These are phyloP conservation scores for Hymenoscyphus albidus DNA, from an alignment of 2,329 filamentous ascomycete species.

Conservation along the genomic window DNA sequence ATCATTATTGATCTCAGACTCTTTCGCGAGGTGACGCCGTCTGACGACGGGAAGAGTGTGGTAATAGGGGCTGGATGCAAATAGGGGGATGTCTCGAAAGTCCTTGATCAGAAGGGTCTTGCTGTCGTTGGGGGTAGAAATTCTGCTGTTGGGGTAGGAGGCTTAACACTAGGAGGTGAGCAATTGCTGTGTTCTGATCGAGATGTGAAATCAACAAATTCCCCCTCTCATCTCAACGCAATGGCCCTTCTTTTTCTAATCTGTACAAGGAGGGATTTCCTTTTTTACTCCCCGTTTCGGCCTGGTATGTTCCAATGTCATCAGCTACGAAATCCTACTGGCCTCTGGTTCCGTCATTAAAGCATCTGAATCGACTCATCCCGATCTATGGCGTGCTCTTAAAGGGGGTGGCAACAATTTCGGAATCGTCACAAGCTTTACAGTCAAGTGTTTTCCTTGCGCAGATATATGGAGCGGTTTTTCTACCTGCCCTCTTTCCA, in stretches of 20 bases:
- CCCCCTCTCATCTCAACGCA: too few species aligned
- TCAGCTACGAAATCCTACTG: slow-evolving; percentile 43
- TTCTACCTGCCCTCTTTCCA: slow-evolving; percentile 6
- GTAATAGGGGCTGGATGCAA: slow-evolving; percentile 8
- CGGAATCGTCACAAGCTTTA: slow-evolving; percentile 18
- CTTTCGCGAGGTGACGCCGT: slow-evolving; percentile 11
- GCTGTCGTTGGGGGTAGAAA: slow-evolving; percentile 11
- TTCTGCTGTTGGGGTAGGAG: slow-evolving; percentile 12
- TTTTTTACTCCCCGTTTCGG: slow-evolving; percentile 18
- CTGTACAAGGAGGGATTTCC: slow-evolving; percentile 11
- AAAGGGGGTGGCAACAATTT: slow-evolving; percentile 17
- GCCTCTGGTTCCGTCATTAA: slow-evolving; percentile 13
- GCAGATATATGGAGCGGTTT: slow-evolving; percentile 10
- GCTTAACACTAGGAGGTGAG: slow-evolving; percentile 9
- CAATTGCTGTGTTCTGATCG: too few species aligned
- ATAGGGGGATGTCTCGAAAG: slow-evolving; percentile 10
- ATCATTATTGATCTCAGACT: slow-evolving; percentile 44
- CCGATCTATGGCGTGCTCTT: slow-evolving; percentile 17
- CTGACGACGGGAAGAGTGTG: slow-evolving; percentile 28
- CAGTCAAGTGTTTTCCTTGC: slow-evolving; percentile 14
- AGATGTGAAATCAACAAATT: too few species aligned
- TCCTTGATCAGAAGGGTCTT: slow-evolving; percentile 4
- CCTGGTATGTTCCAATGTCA: slow-evolving; percentile 12
- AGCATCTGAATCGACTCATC: slow-evolving; percentile 12
- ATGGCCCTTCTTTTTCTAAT: too few species aligned